Conservation (phyloP, 2,329 filamentous ascomycete genomes). For the Stemphylium vesicarium region DNA sequence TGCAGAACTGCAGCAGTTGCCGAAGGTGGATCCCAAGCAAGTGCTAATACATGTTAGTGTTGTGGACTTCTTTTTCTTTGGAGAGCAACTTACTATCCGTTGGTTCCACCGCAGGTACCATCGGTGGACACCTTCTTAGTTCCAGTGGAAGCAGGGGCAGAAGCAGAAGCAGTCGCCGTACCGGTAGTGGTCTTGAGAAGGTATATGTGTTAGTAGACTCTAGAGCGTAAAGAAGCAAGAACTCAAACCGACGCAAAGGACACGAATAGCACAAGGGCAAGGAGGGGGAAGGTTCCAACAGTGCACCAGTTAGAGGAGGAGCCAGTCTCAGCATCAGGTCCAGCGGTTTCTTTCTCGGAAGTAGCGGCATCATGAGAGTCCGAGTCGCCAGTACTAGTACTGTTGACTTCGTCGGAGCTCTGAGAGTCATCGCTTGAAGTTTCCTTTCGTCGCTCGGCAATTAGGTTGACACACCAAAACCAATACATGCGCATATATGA, state of each 20-base stretch:
- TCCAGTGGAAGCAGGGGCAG: constrained; percentile 21
- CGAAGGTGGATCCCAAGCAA: constrained; percentile 51
- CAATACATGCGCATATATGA: constrained; percentile 10
- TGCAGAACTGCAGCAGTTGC: constrained; percentile 52
- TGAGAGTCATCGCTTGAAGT: neutral
- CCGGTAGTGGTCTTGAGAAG: neutral
- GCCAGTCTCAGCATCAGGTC: neutral
- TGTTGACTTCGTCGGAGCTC: neutral
- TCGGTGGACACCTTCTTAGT: constrained; percentile 48
- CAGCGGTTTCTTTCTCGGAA: neutral
- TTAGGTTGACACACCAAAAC: constrained; percentile 5
- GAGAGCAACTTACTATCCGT: constrained; percentile 32
- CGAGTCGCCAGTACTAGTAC: neutral
- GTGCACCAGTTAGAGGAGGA: neutral
- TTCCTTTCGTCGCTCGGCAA: neutral
- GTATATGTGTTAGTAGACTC: constrained; percentile 10
- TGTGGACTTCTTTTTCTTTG: neutral
- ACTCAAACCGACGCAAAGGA: neutral
- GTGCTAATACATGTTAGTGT: constrained; percentile 35
- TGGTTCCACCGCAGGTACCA: constrained; percentile 51
- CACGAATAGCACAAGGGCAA: constrained; percentile 4
- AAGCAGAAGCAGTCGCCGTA: neutral
- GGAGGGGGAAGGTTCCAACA: neutral
- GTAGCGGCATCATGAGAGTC: neutral
- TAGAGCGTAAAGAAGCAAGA: neutral